Base-by-base conservation (phyloP, 1,139 yeast genomes). In the Groenewaldozyma sp. region DNA sequence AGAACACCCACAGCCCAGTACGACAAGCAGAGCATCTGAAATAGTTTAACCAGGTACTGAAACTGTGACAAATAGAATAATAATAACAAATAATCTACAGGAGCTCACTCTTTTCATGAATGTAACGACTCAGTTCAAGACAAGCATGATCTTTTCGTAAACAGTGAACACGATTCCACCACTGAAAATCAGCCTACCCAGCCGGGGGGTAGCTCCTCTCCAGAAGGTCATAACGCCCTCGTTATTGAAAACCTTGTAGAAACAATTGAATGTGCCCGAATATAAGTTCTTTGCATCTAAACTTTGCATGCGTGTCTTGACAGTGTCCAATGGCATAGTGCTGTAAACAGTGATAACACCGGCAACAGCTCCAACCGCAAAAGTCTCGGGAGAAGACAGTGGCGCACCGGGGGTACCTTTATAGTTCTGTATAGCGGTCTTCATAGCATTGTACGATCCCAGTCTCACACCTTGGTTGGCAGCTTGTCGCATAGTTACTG, bases 261-360 rank as follows among this genome's bases (percentile, higher is more conserved):
- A 88, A 63, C 97, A 91, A 62, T 88, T 74, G 35, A 81, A 21
- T 0, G 97, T 88, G 33, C 88, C 76, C 3, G 71, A 60, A 63
- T 91, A 91, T 54, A 71, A 62, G 49, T 73, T 71, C 42, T 74
- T 73, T 3, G 96, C 84, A 28, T 84, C 93, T 50, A 91, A 70
- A 22, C 95, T 82, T 66, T 91, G 98, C 96, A 91, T 91, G 63
- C 98, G 75, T 1, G 98, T 91, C 67, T 91, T 91, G 47, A 91
- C 95, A 0, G 97, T 91, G 59, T 91, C 98, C 31, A 91, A 80
- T 9, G 98, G 98, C 97, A 91, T 91, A 7, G 98, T 91, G 3
- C 95, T 69, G 62, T 91, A 91, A 14, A 91, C 98, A 0, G 98
- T 91, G 40, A 91, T 80, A 38, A 82, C 71, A 21, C 98, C 98